These are phyloP conservation scores for Haematococcus lacustris DNA, from an alignment of 139 green algal genomes.

Conservation along the genomic window DNA sequence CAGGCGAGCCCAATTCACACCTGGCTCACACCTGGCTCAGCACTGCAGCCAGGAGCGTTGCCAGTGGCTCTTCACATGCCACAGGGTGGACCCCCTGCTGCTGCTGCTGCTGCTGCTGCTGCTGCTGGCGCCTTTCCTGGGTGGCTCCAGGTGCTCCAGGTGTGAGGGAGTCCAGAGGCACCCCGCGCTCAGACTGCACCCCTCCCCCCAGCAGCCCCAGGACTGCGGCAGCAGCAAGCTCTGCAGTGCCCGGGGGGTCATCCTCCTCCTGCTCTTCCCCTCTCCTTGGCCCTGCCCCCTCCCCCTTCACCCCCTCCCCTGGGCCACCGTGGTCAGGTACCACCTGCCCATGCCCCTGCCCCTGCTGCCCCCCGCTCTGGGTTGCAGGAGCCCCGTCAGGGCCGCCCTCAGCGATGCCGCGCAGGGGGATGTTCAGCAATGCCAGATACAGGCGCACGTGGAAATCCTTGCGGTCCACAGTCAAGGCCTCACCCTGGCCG, in stretches of 20 bases:
- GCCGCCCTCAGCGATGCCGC: background rate
- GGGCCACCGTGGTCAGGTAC: background rate
- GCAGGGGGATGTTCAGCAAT: conserved; percentile 31
- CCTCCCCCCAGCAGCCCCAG: no score
- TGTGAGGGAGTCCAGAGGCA: no score
- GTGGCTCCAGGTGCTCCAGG: no score
- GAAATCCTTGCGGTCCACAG: conserved; percentile 42
- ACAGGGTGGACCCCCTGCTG: no score
- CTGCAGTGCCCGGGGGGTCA: conserved; percentile 4
- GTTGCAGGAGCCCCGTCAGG: conserved; percentile 12
- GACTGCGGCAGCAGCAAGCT: no score
- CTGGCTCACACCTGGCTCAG: conserved; percentile 11
- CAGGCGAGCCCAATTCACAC: no score
- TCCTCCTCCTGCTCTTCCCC: background rate
- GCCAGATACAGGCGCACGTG: conserved; percentile 6
- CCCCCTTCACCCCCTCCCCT: background rate
- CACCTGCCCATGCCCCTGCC: conserved; percentile 7
- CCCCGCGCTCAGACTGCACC: no score
- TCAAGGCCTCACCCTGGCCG: conserved; percentile 63
- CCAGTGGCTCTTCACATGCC: conserved; percentile 1
- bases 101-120: no score
- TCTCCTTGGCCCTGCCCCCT: background rate
- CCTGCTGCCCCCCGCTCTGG: background rate
- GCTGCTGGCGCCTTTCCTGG: no score
- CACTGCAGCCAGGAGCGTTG: conserved; percentile 18